Percentiles rank a stretch among this genome's conserved stretches.
These are phyloP conservation scores for Penicillium hesseltinei DNA, from an alignment of 2,329 filamentous ascomycete species.

Conservation along the genomic window DNA sequence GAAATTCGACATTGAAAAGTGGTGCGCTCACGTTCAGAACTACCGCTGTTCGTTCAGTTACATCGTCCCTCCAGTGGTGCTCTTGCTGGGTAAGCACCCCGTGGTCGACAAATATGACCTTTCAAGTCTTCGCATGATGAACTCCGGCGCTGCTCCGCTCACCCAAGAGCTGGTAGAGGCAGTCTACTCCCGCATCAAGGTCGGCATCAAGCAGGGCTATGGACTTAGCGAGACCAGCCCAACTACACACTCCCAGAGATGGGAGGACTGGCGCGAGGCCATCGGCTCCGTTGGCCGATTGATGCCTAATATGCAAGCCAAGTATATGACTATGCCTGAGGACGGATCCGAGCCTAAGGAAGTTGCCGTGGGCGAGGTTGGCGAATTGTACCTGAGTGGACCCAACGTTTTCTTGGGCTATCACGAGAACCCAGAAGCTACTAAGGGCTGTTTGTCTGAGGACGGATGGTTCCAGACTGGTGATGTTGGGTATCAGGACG, in stretches of 20 bases:
- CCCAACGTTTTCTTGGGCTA: constrained; percentile 65
- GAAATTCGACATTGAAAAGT: constrained; percentile 77
- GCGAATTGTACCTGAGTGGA: constrained; percentile 67
- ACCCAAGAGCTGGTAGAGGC: constrained; percentile 75
- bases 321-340: constrained; percentile 66
- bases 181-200: constrained; percentile 69
- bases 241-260: constrained; percentile 69
- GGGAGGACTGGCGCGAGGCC: constrained; percentile 71
- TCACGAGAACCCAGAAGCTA: constrained; percentile 58
- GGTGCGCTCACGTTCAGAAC: constrained; percentile 73
- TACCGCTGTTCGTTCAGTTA: constrained; percentile 74
- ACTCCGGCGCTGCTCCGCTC: constrained; percentile 81
- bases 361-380: constrained; percentile 60
- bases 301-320: constrained; percentile 75
- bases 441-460: constrained; percentile 53
- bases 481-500: constrained; percentile 77
- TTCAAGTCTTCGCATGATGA: constrained; percentile 74
- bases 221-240: constrained; percentile 85
- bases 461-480: constrained; percentile 91
- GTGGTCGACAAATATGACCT: constrained; percentile 78
- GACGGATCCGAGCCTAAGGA: constrained; percentile 51
- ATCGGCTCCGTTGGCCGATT: constrained; percentile 78
- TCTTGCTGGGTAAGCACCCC: constrained; percentile 77
- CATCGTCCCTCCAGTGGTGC: constrained; percentile 78
- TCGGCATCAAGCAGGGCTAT: constrained; percentile 89